A percentile compares a stretch with the other conserved stretches of the same genome.
Conservation (phyloP, 129 eudicot genomes). For the Smallanthus sonchifolius region DNA sequence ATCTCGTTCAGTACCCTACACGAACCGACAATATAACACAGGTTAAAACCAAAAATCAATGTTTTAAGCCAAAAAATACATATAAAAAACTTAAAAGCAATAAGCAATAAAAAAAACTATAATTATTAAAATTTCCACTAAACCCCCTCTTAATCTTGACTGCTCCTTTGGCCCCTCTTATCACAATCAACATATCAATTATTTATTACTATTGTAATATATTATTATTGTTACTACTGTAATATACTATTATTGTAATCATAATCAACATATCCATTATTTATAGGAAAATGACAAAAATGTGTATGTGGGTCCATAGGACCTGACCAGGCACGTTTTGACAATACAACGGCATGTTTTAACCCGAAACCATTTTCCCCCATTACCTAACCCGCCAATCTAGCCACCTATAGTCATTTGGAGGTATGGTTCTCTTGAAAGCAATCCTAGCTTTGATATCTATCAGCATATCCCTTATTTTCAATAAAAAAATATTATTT, state of each 20-base stretch:
- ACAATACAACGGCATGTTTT: not conserved
- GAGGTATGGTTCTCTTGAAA: not conserved
- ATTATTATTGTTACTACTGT: not conserved
- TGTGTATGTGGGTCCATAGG: not conserved
- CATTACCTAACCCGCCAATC: not conserved
- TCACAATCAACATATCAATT: not conserved
- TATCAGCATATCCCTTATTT: not conserved
- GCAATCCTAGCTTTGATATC: not conserved
- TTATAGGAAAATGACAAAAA: not conserved
- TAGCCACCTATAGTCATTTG: not conserved
- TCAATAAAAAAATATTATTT: not conserved
- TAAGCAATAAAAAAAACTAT: not conserved
- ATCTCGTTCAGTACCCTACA: slow-evolving; percentile 88
- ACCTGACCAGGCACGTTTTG: not conserved
- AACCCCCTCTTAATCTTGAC: too few species aligned
- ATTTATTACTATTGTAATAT: not conserved
- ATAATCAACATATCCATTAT: not conserved
- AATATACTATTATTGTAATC: not conserved
- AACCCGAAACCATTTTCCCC: not conserved
- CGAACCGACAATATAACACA: not conserved
- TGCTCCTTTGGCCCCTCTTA: too few species aligned
- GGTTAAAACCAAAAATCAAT: not conserved
- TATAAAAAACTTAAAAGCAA: not conserved
- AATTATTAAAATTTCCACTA: too few species aligned
- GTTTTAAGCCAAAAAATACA: too few species aligned